Evolutionary conservation across 2,329 filamentous ascomycete genomes (phyloP).

Genomic region (Pseudocercospora musae): DNA sequence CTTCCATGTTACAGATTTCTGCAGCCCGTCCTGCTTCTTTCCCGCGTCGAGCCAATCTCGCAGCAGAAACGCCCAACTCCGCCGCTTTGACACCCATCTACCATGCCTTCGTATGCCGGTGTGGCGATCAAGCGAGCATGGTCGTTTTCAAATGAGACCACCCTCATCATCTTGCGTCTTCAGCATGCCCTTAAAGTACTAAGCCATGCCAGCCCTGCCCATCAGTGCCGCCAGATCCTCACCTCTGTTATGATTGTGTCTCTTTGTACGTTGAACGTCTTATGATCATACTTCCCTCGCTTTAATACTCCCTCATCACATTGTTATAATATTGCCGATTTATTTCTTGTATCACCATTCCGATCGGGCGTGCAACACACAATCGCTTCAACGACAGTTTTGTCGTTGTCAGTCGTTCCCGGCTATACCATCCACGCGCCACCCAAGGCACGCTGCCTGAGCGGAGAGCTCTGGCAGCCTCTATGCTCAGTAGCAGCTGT

Average conservation of each 20-base stretch:
- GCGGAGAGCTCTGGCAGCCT: conserved; percentile 51
- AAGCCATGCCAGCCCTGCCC: conserved; percentile 20
- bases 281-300: conserved; percentile 21
- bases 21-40: conserved; percentile 14
- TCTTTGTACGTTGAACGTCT: conserved; percentile 14
- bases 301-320: conserved; percentile 21
- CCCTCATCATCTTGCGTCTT: conserved; percentile 9
- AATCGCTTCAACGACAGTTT: conserved; percentile 16
- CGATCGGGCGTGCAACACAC: conserved; percentile 13
- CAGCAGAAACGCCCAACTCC: conserved; percentile 13
- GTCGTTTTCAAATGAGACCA: conserved; percentile 22
- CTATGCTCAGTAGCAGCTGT: conserved; percentile 50
- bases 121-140: conserved; percentile 28
- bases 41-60: conserved; percentile 26
- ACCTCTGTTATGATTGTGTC: conserved; percentile 16
- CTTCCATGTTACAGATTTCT: conserved; percentile 25
- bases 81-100: conserved; percentile 12
- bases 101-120: conserved; percentile 14
- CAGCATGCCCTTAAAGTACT: conserved; percentile 21
- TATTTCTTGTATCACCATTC: conserved; percentile 16
- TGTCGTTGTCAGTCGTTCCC: conserved; percentile 24
- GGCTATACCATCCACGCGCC: conserved; percentile 39
- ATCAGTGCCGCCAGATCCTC: conserved; percentile 9
- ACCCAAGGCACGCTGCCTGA: conserved; percentile 44
- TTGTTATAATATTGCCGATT: conserved; percentile 21